Evolutionary conservation across 1,284 basidiomycete species (phyloP).

Genomic region (Heterobasidion occidentale): DNA sequence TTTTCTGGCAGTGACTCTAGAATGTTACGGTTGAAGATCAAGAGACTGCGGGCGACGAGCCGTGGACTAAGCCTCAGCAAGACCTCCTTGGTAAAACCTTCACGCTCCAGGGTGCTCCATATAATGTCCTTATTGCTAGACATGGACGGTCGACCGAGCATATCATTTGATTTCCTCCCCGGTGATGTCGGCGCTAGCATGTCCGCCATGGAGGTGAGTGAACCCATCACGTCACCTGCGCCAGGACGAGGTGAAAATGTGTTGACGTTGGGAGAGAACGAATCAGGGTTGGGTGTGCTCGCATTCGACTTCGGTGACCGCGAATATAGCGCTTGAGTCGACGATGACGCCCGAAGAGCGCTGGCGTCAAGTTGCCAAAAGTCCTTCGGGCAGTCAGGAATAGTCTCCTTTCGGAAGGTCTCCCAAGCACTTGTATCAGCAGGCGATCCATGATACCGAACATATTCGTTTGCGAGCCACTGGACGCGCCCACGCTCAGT

Average conservation of each 20-base stretch:
- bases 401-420: constrained; percentile 41
- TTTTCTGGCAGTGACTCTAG: constrained; percentile 42
- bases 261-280: constrained; percentile 36
- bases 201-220: constrained; percentile 32
- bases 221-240: constrained; percentile 31
- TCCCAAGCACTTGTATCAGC: constrained; percentile 50
- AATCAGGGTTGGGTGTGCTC: neutral
- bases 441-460: constrained; percentile 46
- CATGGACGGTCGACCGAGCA: constrained; percentile 3
- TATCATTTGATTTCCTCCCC: neutral
- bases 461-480: constrained; percentile 62
- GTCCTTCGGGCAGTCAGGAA: constrained; percentile 31
- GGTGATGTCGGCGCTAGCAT: neutral
- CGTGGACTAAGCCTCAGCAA: constrained; percentile 50
- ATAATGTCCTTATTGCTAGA: constrained; percentile 16
- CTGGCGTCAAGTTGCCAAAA: constrained; percentile 4
- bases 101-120: constrained; percentile 46
- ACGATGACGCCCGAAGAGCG: constrained; percentile 36
- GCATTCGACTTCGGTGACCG: constrained; percentile 28
- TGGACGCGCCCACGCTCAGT: constrained; percentile 36
- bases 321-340: constrained; percentile 43
- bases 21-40: constrained; percentile 43
- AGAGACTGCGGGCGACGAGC: constrained; percentile 51
- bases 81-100: constrained; percentile 64
- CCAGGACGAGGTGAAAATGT: constrained; percentile 58